These are phyloP conservation scores for Pezicula neosporulosa DNA, from an alignment of 2,329 filamentous ascomycete genomes.

Conservation along the genomic window DNA sequence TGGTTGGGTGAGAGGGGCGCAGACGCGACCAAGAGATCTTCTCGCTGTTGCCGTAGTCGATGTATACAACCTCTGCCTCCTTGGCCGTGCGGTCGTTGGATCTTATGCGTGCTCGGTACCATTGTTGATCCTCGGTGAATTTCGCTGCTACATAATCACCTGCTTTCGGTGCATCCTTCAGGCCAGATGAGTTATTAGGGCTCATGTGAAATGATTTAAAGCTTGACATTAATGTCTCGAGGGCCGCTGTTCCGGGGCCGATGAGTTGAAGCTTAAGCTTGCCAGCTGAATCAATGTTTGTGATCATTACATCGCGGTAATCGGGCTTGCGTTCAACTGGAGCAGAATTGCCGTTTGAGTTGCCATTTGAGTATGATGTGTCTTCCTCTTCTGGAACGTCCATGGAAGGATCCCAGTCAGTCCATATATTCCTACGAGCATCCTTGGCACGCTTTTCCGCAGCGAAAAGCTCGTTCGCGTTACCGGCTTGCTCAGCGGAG, in stretches of 20 bases:
- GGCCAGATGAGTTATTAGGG: conserved; percentile 70
- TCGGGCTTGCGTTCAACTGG: conserved; percentile 67
- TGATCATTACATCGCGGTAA: conserved; percentile 91
- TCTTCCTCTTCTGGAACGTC: conserved; percentile 63
- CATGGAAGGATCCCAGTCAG: conserved; percentile 88
- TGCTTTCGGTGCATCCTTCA: conserved; percentile 77
- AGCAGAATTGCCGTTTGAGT: conserved; percentile 45
- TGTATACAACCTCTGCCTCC: conserved; percentile 85
- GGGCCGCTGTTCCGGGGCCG: conserved; percentile 77
- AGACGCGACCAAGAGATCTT: conserved; percentile 80
- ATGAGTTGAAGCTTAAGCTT: conserved; percentile 90
- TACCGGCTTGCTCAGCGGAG: conserved; percentile 92
- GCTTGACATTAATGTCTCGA: conserved; percentile 84
- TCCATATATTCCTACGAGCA: conserved; percentile 82
- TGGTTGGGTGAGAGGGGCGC: conserved; percentile 73
- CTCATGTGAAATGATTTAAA: conserved; percentile 91
- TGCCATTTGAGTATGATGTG: conserved; percentile 43
- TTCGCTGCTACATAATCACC: conserved; percentile 89
- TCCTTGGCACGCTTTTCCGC: conserved; percentile 91
- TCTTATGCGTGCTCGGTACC: conserved; percentile 90
- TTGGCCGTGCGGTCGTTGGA: conserved; percentile 90
- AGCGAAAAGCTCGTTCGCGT: conserved; percentile 79
- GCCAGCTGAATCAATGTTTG: conserved; percentile 79
- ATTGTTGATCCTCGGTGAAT: conserved; percentile 85
- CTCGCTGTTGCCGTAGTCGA: conserved; percentile 96